Conservation (phyloP, 2,329 filamentous ascomycete species). For the Aspergillus pseudonomiae region DNA sequence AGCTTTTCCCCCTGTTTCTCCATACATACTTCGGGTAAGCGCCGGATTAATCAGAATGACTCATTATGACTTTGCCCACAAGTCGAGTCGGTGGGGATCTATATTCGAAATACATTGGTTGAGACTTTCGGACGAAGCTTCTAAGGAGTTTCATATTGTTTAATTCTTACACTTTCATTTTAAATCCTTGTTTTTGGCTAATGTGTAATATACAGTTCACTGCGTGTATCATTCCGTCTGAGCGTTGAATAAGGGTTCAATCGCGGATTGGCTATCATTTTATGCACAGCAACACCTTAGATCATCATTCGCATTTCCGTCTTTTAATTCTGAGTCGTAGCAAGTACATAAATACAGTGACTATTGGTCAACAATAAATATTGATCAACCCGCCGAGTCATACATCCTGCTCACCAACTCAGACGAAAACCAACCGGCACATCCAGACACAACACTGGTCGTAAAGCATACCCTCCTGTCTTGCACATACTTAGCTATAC, state of each 20-base stretch:
- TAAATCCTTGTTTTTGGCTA: not conserved
- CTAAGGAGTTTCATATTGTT: not conserved
- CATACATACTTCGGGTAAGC: not conserved
- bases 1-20: not conserved
- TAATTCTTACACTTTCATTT: not conserved
- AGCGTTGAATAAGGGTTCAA: too few species aligned
- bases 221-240: too few species aligned
- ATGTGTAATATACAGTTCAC: not conserved
- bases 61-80: not conserved
- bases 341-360: too few species aligned
- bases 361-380: too few species aligned
- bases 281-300: too few species aligned
- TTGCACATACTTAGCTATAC: not conserved
- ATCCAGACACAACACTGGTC: not conserved
- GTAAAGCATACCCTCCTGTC: not conserved
- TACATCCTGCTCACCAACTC: not conserved
- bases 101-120: too few species aligned
- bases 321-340: too few species aligned
- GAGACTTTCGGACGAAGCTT: too few species aligned
- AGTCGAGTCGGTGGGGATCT: too few species aligned
- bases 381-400: not conserved
- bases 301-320: too few species aligned
- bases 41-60: not conserved
- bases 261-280: too few species aligned
- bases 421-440: not conserved